Conservation (phyloP, 306 rosid genomes). For the Prunus persica region DNA sequence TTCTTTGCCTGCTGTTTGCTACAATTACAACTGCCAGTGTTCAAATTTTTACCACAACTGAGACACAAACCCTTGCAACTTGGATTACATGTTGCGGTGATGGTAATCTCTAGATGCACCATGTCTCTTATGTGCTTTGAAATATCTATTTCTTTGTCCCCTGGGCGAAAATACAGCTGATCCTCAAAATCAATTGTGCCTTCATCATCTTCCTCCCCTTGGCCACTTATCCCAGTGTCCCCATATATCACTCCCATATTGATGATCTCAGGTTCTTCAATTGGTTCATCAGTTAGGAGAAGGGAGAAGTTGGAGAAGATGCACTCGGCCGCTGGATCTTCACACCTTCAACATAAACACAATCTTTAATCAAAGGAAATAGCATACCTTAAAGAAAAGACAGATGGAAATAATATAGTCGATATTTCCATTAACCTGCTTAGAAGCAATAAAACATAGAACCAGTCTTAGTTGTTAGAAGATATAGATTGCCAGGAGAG, state of each 20-base stretch:
- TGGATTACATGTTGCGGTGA: constrained; percentile 60
- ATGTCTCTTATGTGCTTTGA: constrained; percentile 86
- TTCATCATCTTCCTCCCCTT: constrained; percentile 42
- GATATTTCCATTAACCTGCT: not conserved
- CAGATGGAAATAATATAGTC: not conserved
- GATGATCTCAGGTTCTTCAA: constrained; percentile 61
- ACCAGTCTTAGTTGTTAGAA: not conserved
- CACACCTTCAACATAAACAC: constrained; percentile 55
- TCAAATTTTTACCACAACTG: constrained; percentile 72
- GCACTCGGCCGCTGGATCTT: constrained; percentile 61
- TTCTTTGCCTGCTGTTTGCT: constrained; percentile 37
- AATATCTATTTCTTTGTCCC: constrained; percentile 69
- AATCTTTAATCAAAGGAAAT: not conserved
- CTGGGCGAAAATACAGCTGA: constrained; percentile 63
- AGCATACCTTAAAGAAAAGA: not conserved
- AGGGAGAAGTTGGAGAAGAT: constrained; percentile 76
- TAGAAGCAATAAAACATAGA: not conserved
- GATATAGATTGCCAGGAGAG: not conserved
- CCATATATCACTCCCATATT: constrained; percentile 60
- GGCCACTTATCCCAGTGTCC: constrained; percentile 34
- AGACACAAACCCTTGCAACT: constrained; percentile 79
- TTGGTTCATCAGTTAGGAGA: constrained; percentile 62
- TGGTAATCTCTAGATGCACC: constrained; percentile 78
- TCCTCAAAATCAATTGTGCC: constrained; percentile 65
- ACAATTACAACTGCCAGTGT: constrained; percentile 63